Evolutionary conservation across 2,329 filamentous ascomycete species (phyloP).

Genomic region (Fusarium sp.): DNA sequence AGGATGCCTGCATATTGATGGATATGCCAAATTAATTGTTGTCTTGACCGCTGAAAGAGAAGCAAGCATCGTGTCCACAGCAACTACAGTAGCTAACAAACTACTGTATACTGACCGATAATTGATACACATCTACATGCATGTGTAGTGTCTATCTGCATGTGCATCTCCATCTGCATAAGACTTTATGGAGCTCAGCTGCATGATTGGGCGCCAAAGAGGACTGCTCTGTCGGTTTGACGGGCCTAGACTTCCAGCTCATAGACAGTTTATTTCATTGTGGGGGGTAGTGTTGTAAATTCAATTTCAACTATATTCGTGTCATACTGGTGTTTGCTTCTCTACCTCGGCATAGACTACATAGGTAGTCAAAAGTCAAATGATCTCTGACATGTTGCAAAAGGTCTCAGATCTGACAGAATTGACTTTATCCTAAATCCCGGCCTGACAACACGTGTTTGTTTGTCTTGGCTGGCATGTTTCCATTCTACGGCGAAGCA

Average conservation of each 20-base stretch:
- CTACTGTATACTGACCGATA: conserved; percentile 14
- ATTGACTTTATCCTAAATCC: not conserved
- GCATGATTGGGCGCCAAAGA: conserved; percentile 23
- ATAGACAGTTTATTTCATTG: conserved; percentile 19
- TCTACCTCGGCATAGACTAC: not conserved
- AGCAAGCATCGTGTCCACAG: conserved; percentile 26
- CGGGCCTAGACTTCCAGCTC: conserved; percentile 23
- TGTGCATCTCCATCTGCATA: not conserved
- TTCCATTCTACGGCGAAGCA: conserved; percentile 3
- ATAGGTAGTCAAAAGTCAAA: not conserved
- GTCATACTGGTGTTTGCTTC: conserved; percentile 1
- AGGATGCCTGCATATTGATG: not conserved
- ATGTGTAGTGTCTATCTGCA: not conserved
- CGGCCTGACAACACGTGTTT: conserved; percentile 29
- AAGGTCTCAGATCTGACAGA: conserved; percentile 29
- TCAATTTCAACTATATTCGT: not conserved
- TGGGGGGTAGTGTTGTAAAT: conserved; percentile 17
- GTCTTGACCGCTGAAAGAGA: conserved; percentile 42
- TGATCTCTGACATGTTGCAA: not conserved
- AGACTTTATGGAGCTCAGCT: conserved; percentile 10
- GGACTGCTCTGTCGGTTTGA: conserved; percentile 14
- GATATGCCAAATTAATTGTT: not conserved
- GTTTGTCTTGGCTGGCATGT: conserved; percentile 14
- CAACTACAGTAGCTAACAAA: not conserved
- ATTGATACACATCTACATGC: not conserved